A percentile compares a stretch with the other conserved stretches of the same genome.
phyloP scores from a whole-genome alignment of 2,329 filamentous ascomycete genomes.

The Pseudocercospora crystallina region DNA sequence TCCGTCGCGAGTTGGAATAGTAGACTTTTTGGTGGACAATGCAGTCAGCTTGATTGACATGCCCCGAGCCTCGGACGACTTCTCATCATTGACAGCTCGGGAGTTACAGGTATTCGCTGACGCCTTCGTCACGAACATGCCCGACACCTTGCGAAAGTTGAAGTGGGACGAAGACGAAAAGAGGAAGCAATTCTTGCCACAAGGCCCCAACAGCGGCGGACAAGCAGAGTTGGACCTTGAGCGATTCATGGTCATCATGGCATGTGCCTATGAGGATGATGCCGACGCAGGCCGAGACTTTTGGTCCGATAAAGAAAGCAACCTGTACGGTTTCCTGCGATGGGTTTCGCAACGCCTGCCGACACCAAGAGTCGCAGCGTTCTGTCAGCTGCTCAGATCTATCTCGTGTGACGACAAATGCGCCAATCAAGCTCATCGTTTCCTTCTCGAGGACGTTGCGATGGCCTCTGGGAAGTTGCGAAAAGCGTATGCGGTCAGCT shows the following conservation, averaged over 20 bases:
- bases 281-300: constrained; percentile 83
- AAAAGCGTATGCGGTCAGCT: constrained; percentile 81
- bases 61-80: constrained; percentile 67
- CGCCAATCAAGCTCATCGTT: constrained; percentile 81
- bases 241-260: constrained; percentile 86
- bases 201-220: constrained; percentile 26
- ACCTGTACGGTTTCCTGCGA: constrained; percentile 89
- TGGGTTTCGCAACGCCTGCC: constrained; percentile 96
- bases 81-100: constrained; percentile 72
- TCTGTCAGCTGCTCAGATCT: constrained; percentile 92
- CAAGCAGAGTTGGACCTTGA: constrained; percentile 65
- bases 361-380: constrained; percentile 91
- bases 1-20: constrained; percentile 76
- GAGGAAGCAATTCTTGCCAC: constrained; percentile 52
- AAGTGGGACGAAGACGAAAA: constrained; percentile 90
- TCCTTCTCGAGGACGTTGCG: constrained; percentile 81
- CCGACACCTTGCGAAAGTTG: constrained; percentile 82
- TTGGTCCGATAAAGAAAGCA: constrained; percentile 89
- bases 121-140: constrained; percentile 91
- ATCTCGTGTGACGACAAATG: constrained; percentile 81
- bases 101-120: constrained; percentile 87
- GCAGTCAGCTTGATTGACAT: constrained; percentile 66
- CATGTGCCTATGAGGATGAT: constrained; percentile 84
- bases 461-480: constrained; percentile 64
- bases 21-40: constrained; percentile 79